phyloP scores from a whole-genome alignment of 345 rosid species.

The Isatis tinctoria region DNA sequence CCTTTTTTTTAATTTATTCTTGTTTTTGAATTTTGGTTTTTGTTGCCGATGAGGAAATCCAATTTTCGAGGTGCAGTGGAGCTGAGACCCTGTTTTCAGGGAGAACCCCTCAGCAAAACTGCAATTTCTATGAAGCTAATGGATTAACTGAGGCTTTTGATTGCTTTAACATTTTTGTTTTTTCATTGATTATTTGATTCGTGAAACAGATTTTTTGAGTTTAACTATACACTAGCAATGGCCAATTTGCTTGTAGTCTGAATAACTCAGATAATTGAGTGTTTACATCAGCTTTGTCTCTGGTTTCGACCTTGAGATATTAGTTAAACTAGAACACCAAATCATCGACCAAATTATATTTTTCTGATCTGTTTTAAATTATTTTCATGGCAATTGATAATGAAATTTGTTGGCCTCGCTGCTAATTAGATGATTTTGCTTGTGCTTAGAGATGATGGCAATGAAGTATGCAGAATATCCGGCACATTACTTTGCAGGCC shows the following conservation, averaged over 20 bases:
- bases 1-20: background rate
- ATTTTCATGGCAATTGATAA: too few species aligned
- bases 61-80: constrained; percentile 48
- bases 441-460: too few species aligned
- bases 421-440: too few species aligned
- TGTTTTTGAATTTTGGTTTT: background rate
- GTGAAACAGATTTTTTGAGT: background rate
- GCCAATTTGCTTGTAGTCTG: background rate
- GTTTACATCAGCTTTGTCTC: background rate
- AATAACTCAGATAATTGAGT: background rate
- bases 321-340: background rate
- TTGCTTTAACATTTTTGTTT: too few species aligned
- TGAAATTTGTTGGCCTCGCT: too few species aligned
- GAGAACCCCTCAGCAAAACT: constrained; percentile 61
- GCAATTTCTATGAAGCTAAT: constrained; percentile 28
- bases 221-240: background rate
- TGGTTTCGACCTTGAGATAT: background rate
- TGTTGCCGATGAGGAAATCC: constrained; percentile 46
- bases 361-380: too few species aligned
- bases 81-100: constrained; percentile 52
- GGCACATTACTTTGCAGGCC: too few species aligned
- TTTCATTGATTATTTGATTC: background rate
- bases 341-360: background rate
- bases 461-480: too few species aligned
- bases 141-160: constrained; percentile 46